Conservation (phyloP, 2,329 filamentous ascomycete species). For the Geoglossum cookeanum region DNA sequence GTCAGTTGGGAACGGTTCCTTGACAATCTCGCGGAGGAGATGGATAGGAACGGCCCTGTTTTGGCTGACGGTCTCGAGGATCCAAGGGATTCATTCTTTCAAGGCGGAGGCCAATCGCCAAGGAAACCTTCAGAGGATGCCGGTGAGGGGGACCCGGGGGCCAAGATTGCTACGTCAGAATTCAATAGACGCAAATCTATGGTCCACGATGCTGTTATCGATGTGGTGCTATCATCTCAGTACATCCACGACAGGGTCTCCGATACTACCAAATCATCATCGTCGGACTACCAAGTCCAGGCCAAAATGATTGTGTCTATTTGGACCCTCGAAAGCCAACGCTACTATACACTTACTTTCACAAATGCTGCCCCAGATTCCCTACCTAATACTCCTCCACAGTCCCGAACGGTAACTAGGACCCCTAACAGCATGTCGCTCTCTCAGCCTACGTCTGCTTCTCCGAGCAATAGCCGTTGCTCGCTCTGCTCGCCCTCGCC, state of each 20-base stretch:
- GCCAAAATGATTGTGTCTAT: conserved; percentile 62
- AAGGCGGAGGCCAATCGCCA: conserved; percentile 8
- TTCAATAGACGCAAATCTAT: neutral
- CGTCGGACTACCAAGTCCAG: conserved; percentile 26
- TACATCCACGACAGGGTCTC: conserved; percentile 6
- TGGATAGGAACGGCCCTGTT: conserved; percentile 1
- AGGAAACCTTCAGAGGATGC: neutral
- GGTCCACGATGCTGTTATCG: conserved; percentile 1
- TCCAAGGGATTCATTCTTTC: neutral
- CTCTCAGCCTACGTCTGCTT: conserved; percentile 10
- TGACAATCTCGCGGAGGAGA: conserved; percentile 25
- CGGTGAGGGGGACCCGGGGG: neutral
- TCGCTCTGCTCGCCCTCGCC: conserved; percentile 18
- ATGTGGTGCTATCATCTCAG: conserved; percentile 1
- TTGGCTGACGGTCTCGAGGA: neutral
- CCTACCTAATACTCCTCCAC: conserved; percentile 2
- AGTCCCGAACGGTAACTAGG: conserved; percentile 6
- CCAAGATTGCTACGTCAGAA: conserved; percentile 10
- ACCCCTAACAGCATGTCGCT: conserved; percentile 5
- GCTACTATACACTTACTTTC: conserved; percentile 58
- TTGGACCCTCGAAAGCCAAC: conserved; percentile 48
- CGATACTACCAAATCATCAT: conserved; percentile 23
- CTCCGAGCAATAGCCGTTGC: conserved; percentile 4
- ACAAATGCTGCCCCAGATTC: conserved; percentile 34
- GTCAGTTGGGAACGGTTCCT: conserved; percentile 37